Percentiles rank a stretch among this genome's conserved stretches.
These are phyloP conservation scores for Hypholoma fasciculare DNA, from an alignment of 768 basidiomycete genomes.

Conservation along the genomic window DNA sequence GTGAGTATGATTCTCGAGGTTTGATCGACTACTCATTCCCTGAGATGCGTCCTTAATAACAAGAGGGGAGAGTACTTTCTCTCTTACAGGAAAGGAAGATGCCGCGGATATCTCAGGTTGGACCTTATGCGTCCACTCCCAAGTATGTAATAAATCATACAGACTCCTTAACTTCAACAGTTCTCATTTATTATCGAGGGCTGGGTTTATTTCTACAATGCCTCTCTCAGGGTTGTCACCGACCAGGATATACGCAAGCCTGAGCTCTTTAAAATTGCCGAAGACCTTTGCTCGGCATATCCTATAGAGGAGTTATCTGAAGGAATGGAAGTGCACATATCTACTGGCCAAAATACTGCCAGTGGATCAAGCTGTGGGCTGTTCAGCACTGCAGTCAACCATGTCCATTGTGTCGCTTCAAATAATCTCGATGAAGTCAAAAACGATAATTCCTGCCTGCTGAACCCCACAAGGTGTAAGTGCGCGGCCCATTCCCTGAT, in stretches of 20 bases:
- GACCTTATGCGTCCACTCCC: conserved; percentile 42
- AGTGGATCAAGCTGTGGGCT: conserved; percentile 7
- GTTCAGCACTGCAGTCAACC: conserved; percentile 45
- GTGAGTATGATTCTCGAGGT: neutral
- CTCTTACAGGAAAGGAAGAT: neutral
- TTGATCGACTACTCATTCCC: too few species aligned
- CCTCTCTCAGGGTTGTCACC: conserved; percentile 38
- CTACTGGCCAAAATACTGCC: conserved; percentile 16
- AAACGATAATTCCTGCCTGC: conserved; percentile 22
- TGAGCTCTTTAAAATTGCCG: conserved; percentile 28
- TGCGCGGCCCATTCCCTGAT: neutral
- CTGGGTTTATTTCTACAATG: conserved; percentile 51
- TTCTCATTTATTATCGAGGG: conserved; percentile 28
- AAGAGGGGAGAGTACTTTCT: neutral
- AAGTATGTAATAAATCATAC: conserved; percentile 19
- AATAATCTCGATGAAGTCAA: conserved; percentile 34
- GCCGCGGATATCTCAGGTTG: conserved; percentile 21
- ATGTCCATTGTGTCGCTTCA: conserved; percentile 47
- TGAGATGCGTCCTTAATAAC: neutral
- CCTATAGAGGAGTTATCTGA: conserved; percentile 31
- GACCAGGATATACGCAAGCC: conserved; percentile 52
- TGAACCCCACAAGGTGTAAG: conserved; percentile 28
- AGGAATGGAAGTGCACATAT: conserved; percentile 45
- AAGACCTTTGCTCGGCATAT: conserved; percentile 26
- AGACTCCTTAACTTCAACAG: neutral